phyloP scores from a whole-genome alignment of 345 rosid species.

The Citropsis articulata region DNA sequence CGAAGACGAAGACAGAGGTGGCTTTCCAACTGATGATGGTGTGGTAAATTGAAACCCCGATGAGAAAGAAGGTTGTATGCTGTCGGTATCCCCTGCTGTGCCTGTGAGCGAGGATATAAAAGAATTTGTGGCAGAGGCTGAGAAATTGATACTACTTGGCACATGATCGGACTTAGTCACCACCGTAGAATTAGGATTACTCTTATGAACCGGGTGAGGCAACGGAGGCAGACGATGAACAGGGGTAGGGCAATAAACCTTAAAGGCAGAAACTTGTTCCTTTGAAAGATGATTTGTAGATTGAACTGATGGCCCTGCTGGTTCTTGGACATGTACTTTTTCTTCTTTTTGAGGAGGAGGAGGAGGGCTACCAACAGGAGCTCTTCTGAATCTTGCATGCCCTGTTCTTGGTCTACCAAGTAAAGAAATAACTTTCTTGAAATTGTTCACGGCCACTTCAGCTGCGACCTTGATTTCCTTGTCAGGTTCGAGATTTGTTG shows the following conservation, averaged over 20 bases:
- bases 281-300: slow-evolving; percentile 12
- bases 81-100: slow-evolving; percentile 52
- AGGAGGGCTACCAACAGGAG: slow-evolving; percentile 25
- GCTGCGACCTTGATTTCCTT: slow-evolving; percentile 58
- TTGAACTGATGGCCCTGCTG: slow-evolving; percentile 12
- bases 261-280: slow-evolving; percentile 58
- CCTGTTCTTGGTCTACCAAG: slow-evolving; percentile 74
- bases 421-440: slow-evolving; percentile 70
- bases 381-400: slow-evolving; percentile 86
- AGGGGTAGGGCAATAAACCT: slow-evolving; percentile 65
- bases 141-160: slow-evolving; percentile 45
- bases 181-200: slow-evolving; percentile 11
- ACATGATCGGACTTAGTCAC: slow-evolving; percentile 32
- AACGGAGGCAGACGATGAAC: slow-evolving; percentile 71
- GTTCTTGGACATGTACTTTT: slow-evolving; percentile 12
- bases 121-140: slow-evolving; percentile 55
- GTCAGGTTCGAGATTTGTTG: slow-evolving; percentile 18
- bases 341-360: slow-evolving; percentile 8
- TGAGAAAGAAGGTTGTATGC: slow-evolving; percentile 48
- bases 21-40: slow-evolving; percentile 63
- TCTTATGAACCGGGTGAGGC: slow-evolving; percentile 41
- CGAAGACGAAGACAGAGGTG: slow-evolving; percentile 57
- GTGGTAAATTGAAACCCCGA: slow-evolving; percentile 67
- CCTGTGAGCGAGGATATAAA: slow-evolving; percentile 62
- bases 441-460: slow-evolving; percentile 67